These are phyloP conservation scores for Aureobasidium lini DNA, from an alignment of 2,329 filamentous ascomycete genomes.

Conservation along the genomic window DNA sequence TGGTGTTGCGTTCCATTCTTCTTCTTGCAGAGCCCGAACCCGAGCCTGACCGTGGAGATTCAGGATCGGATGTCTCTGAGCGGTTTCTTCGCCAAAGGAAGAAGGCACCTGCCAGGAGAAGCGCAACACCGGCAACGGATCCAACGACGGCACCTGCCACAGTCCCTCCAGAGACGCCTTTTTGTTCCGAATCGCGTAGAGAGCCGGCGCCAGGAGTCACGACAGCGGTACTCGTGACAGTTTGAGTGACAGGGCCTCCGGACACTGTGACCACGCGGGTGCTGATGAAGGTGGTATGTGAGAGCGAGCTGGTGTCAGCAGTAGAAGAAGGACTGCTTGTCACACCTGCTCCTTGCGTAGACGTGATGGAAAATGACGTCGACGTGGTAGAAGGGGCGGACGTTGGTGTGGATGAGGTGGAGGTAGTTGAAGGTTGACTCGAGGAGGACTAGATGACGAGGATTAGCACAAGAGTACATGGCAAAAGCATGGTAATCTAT, in stretches of 20 bases:
- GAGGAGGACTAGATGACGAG: background rate
- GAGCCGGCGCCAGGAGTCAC: slow-evolving; percentile 19
- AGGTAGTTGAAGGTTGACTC: slow-evolving; percentile 11
- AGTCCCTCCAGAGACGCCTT: slow-evolving; percentile 32
- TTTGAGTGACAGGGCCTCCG: slow-evolving; percentile 36
- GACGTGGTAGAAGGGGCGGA: slow-evolving; percentile 17
- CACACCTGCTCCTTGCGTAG: slow-evolving; percentile 15
- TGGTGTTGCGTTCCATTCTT: slow-evolving; percentile 33
- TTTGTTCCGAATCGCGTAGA: slow-evolving; percentile 14
- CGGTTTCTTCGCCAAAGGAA: slow-evolving; percentile 34
- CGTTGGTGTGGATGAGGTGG: slow-evolving; percentile 15
- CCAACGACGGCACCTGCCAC: slow-evolving; percentile 42
- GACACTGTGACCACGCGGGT: slow-evolving; percentile 36
- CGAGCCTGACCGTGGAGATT: slow-evolving; percentile 3
- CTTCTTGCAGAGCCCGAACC: slow-evolving; percentile 7
- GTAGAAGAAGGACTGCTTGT: slow-evolving; percentile 11
- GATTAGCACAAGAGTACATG: background rate
- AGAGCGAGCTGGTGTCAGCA: slow-evolving; percentile 16
- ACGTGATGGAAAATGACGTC: background rate
- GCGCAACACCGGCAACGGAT: slow-evolving; percentile 30
- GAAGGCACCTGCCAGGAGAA: slow-evolving; percentile 30
- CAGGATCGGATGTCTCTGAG: slow-evolving; percentile 17
- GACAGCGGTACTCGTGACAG: slow-evolving; percentile 34
- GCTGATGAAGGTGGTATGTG: slow-evolving; percentile 27
- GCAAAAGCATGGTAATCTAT: background rate